phyloP scores from a whole-genome alignment of 2,329 filamentous ascomycete species.

The Ophiostoma piceae region DNA sequence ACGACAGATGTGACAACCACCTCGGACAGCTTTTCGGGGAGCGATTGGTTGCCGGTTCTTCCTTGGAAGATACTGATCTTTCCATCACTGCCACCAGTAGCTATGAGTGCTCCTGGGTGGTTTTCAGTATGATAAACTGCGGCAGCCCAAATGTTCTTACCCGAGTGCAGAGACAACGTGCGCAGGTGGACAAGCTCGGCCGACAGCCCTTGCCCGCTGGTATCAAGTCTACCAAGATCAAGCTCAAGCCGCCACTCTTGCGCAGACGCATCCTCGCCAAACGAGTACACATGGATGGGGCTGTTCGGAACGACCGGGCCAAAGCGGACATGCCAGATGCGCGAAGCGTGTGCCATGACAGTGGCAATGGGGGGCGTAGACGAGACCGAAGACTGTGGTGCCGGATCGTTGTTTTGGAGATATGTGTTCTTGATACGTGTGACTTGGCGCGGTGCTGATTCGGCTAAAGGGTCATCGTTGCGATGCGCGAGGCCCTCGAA shows the following conservation, averaged over 20 bases:
- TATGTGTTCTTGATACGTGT: constrained; percentile 8
- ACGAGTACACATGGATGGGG: constrained; percentile 55
- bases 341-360: constrained; percentile 78
- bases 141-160: constrained; percentile 88
- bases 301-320: constrained; percentile 14
- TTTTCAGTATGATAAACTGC: constrained; percentile 37
- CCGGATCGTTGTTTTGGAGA: not conserved
- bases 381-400: constrained; percentile 24
- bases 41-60: not conserved
- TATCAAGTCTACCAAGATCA: constrained; percentile 36
- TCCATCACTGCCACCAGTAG: constrained; percentile 83
- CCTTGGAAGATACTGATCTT: constrained; percentile 48
- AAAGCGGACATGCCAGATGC: constrained; percentile 85
- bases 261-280: constrained; percentile 77
- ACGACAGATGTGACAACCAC: not conserved
- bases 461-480: not conserved
- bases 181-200: constrained; percentile 47
- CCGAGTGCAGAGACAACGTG: constrained; percentile 62
- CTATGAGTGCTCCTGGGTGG: constrained; percentile 40
- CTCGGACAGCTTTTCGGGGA: not conserved
- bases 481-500: constrained; percentile 30
- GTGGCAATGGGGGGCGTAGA: constrained; percentile 54
- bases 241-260: constrained; percentile 63
- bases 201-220: not conserved
- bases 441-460: not conserved